Evolutionary conservation across 1,284 basidiomycete species (phyloP), one percentile per base, ranked within the genome.

Genomic region (Papiliotrema nemorosa): DNA sequence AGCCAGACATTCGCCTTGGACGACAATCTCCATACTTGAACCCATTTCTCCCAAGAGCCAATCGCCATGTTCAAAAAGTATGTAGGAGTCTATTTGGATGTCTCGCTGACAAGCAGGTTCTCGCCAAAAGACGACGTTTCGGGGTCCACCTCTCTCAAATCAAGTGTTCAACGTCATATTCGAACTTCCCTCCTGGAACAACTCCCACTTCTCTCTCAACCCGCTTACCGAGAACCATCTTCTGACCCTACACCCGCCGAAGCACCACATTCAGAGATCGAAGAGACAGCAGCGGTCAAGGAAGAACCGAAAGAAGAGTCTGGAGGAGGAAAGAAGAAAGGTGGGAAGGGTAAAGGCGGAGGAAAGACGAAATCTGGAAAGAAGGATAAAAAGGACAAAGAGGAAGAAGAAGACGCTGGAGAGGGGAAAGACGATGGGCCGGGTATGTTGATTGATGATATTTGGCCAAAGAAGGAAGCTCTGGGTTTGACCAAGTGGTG

Each of bases 401-500:
- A 60, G 57, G 44, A 60, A 14, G 54, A 62, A 44, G 59, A 59
- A 24, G 54, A 59, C 1, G 84, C 84, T 58, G 81, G 81, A 42
- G 62, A 48, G 2, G 68, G 57, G 10, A 68, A 62, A 33, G 70
- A 67, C 25, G 82, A 84, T 61, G 80, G 80, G 40, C 88, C 87
- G 57, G 83, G 83, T 2, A 70, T 64, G 1, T 67, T 82, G 18
- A 78, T 99, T 21, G 96, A 99, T 70, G 81, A 83, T 63, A 83
- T 98, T 51, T 97, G 96, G 96, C 91, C 93, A 13, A 99, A 98
- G 85, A 98, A 98, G 80, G 93, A 97, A 77, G 80, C 85, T 1
- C 79, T 97, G 41, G 86, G 88, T 7, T 84, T 88, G 62, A 88
- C 93, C 55, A 98, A 97, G 80, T 97, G 92, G 93, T 96, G 66